phyloP scores from a whole-genome alignment of 2,329 filamentous ascomycete species.

The Sporothrix humicola region DNA sequence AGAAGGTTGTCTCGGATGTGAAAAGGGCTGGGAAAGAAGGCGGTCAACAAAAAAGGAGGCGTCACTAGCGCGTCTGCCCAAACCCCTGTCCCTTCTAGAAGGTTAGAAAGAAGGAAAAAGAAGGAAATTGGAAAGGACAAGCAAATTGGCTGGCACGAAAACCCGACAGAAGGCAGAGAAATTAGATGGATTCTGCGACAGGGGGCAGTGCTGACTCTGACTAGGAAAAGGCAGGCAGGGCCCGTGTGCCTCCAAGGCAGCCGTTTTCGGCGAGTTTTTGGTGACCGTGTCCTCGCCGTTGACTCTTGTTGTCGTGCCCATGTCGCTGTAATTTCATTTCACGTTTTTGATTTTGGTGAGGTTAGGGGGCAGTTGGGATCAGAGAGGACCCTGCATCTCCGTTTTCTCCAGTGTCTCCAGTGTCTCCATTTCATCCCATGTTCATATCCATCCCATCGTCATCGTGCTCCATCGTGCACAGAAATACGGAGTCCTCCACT shows the following conservation, averaged over 20 bases:
- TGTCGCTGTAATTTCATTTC: background rate
- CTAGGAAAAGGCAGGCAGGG: background rate
- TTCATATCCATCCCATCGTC: background rate
- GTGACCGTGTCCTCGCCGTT: too few relatives aligned
- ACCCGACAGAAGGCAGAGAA: background rate
- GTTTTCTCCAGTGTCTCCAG: background rate
- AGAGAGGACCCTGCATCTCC: background rate
- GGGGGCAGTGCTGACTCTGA: conserved; percentile 3
- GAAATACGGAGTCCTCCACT: conserved; percentile 1
- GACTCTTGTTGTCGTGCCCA: background rate
- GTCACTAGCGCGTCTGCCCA: background rate
- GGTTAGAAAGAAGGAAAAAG: background rate
- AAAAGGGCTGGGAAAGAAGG: background rate
- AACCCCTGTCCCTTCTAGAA: conserved; percentile 16
- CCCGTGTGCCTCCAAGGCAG: background rate
- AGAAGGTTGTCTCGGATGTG: too few relatives aligned
- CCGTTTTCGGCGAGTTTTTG: background rate
- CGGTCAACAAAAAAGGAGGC: background rate
- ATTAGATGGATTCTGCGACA: conserved; percentile 15
- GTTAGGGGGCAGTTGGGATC: background rate
- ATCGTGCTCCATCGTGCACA: background rate
- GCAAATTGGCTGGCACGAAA: too few relatives aligned
- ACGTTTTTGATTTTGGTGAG: background rate
- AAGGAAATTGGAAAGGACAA: background rate
- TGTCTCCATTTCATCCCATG: background rate